phyloP scores from a whole-genome alignment of 2,329 filamentous ascomycete species.

The Arthrobotrys megalospora region DNA sequence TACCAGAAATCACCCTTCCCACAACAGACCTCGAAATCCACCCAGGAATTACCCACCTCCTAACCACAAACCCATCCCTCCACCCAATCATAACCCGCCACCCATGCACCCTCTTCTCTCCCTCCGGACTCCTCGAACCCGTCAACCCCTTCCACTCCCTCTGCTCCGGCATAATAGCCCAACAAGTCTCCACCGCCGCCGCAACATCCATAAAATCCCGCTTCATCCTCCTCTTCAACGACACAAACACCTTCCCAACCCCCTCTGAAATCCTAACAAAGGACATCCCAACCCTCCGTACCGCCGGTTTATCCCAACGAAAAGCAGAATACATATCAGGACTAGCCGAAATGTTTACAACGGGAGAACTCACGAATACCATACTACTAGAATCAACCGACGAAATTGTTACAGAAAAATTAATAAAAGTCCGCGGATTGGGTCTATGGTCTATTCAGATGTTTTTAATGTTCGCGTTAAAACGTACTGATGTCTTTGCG shows the following conservation, averaged over 20 bases:
- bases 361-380: slow-evolving; percentile 80
- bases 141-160: slow-evolving; percentile 90
- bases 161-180: slow-evolving; percentile 89
- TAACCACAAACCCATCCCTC: slow-evolving; percentile 46
- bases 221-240: slow-evolving; percentile 81
- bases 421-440: slow-evolving; percentile 88
- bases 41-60: slow-evolving; percentile 51
- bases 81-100: slow-evolving; percentile 48
- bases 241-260: slow-evolving; percentile 76
- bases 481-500: slow-evolving; percentile 93
- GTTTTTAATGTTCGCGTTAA: slow-evolving; percentile 97
- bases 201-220: slow-evolving; percentile 89
- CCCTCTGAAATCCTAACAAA: slow-evolving; percentile 79
- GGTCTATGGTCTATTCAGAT: slow-evolving; percentile 96
- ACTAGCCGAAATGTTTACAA: slow-evolving; percentile 83
- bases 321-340: slow-evolving; percentile 97
- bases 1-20: background rate
- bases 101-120: slow-evolving; percentile 82
- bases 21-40: slow-evolving; percentile 13
- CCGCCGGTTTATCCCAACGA: slow-evolving; percentile 89
- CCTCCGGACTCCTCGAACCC: slow-evolving; percentile 82
- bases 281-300: slow-evolving; percentile 79
- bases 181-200: slow-evolving; percentile 94
- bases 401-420: slow-evolving; percentile 84
- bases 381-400: slow-evolving; percentile 85